Percentiles rank a stretch among this genome's conserved stretches.
Conservation (phyloP, 345 rosid species). For the Ceriops zippeliana region DNA sequence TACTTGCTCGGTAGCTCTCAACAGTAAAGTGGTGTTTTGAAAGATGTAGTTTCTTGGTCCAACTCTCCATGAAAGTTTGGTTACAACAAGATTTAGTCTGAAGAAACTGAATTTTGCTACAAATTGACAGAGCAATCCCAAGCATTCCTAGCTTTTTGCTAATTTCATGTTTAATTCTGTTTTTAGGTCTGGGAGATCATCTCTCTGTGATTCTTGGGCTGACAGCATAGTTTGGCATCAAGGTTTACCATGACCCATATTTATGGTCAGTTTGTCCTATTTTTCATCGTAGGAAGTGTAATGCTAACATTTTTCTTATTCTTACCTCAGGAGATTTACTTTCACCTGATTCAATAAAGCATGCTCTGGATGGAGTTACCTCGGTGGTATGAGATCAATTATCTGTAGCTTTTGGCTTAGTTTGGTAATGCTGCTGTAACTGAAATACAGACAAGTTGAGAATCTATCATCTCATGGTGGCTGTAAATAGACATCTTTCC, state of each 20-base stretch:
- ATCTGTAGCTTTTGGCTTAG: neutral
- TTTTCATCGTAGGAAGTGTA: constrained; percentile 2
- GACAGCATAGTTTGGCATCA: constrained; percentile 52
- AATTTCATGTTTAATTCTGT: neutral
- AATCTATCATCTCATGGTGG: too few relatives aligned
- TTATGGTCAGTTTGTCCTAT: constrained; percentile 1
- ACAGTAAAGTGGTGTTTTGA: neutral
- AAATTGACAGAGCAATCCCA: neutral
- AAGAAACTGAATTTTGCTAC: neutral
- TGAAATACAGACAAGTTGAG: too few relatives aligned
- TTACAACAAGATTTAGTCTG: neutral
- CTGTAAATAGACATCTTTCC: too few relatives aligned
- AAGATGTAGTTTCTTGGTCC: constrained; percentile 1
- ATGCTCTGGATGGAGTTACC: constrained; percentile 46
- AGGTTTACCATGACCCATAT: constrained; percentile 24
- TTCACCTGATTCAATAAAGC: constrained; percentile 46
- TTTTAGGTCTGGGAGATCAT: constrained; percentile 55
- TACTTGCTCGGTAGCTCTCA: neutral
- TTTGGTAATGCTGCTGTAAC: neutral
- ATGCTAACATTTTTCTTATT: neutral
- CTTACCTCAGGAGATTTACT: constrained; percentile 50
- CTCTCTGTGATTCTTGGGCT: constrained; percentile 51
- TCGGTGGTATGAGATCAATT: constrained; percentile 48
- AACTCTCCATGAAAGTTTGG: neutral
- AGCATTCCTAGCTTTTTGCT: neutral